These are phyloP conservation scores for Pelargonium australe DNA, from an alignment of 441 rosid species.

Conservation along the genomic window DNA sequence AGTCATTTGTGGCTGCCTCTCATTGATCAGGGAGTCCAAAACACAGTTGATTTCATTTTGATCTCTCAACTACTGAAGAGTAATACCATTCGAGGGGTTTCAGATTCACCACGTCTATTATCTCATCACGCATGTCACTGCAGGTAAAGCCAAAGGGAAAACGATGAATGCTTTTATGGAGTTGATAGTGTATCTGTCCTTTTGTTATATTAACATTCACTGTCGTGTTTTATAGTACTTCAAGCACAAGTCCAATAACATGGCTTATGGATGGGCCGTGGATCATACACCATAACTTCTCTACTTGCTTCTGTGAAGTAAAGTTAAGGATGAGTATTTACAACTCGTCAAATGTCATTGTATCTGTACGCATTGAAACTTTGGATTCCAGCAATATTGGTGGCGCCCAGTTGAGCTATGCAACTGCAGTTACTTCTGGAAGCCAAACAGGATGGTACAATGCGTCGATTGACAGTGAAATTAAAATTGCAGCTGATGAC, in stretches of 20 bases:
- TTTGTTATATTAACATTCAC: constrained; percentile 4
- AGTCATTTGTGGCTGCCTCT: constrained; percentile 9
- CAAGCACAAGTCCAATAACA: constrained; percentile 52
- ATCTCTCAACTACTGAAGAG: constrained; percentile 43
- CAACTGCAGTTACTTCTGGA: constrained; percentile 30
- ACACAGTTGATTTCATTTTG: constrained; percentile 66
- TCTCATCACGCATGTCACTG: constrained; percentile 79
- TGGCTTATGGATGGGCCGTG: constrained; percentile 71
- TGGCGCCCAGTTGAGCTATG: constrained; percentile 24
- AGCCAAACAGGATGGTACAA: constrained; percentile 68
- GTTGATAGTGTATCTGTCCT: background rate
- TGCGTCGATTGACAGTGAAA: constrained; percentile 44
- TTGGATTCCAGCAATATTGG: constrained; percentile 30
- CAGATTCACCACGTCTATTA: constrained; percentile 38
- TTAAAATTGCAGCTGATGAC: constrained; percentile 43
- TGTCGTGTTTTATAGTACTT: constrained; percentile 30
- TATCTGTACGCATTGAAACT: constrained; percentile 47
- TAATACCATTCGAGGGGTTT: constrained; percentile 26
- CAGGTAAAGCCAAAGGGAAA: constrained; percentile 42
- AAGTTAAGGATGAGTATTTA: constrained; percentile 60
- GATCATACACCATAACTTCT: constrained; percentile 53
- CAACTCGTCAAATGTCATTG: constrained; percentile 53
- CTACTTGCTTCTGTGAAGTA: constrained; percentile 53
- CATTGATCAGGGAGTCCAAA: constrained; percentile 45
- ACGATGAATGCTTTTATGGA: background rate